Evolutionary conservation across 202 grass and related monocot species (phyloP).

Genomic region (Zizania palustris): DNA sequence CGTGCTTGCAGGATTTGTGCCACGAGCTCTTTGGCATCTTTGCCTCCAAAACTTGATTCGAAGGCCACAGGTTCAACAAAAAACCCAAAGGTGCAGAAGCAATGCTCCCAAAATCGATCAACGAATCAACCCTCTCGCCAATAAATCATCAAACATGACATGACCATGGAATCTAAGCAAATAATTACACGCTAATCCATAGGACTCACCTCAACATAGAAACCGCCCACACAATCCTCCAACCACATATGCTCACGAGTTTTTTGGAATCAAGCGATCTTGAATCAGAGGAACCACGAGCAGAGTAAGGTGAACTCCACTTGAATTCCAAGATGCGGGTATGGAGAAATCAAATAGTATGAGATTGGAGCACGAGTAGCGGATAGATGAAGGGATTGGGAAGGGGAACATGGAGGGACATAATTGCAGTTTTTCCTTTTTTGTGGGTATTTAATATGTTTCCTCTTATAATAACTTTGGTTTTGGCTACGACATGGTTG

Average conservation of each 20-base stretch:
- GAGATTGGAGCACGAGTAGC: too few species aligned
- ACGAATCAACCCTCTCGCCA: background rate
- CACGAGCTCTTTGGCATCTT: conserved; percentile 43
- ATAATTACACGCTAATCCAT: background rate
- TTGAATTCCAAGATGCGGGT: too few species aligned
- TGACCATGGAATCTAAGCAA: background rate
- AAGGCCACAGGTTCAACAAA: background rate
- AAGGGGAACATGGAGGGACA: too few species aligned
- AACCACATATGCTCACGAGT: background rate
- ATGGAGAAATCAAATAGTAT: too few species aligned
- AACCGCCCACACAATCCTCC: background rate
- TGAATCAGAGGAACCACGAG: too few species aligned
- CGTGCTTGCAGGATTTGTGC: conserved; percentile 29
- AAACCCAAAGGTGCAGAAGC: background rate
- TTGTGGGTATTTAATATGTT: too few species aligned
- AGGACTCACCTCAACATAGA: background rate
- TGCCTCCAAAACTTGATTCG: background rate
- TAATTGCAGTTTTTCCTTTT: too few species aligned
- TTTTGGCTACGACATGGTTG: too few species aligned
- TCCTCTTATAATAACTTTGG: too few species aligned
- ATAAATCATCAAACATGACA: conserved; percentile 18
- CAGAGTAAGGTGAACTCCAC: too few species aligned
- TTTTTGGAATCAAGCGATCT: too few species aligned
- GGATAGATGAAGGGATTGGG: too few species aligned
- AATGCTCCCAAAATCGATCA: background rate